Evolutionary conservation across 139 green algal genomes (phyloP).

Genomic region (Chlamydomonas sphaeroides): DNA sequence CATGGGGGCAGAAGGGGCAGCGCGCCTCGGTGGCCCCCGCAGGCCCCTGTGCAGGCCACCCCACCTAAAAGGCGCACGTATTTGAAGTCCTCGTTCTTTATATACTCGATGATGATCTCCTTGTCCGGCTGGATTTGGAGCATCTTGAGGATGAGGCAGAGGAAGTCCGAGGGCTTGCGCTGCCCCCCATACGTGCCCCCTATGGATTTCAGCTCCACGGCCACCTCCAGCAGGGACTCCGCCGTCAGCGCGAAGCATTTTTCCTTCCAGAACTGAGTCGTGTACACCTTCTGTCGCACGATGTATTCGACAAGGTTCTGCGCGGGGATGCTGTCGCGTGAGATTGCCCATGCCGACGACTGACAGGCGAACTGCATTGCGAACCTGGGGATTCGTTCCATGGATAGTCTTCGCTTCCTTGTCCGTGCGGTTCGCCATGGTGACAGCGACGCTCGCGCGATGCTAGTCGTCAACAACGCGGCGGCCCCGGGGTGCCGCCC

Average conservation of each 20-base stretch:
- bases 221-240: constrained; percentile 95
- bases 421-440: constrained; percentile 93
- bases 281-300: constrained; percentile 92
- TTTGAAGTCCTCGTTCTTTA: constrained; percentile 98
- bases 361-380: not conserved
- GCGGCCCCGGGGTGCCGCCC: too few species aligned
- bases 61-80: constrained; percentile 89
- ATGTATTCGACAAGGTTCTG: constrained; percentile 97
- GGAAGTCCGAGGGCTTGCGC: constrained; percentile 88
- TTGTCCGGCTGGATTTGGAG: constrained; percentile 98
- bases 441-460: too few species aligned
- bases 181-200: constrained; percentile 90
- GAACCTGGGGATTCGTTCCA: constrained; percentile 93
- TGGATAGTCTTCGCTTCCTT: constrained; percentile 74
- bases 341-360: too few species aligned
- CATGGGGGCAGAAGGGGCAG: not conserved
- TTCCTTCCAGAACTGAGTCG: constrained; percentile 97
- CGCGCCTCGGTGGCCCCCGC: too few species aligned
- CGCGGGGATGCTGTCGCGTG: too few species aligned
- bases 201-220: constrained; percentile 84
- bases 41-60: not conserved
- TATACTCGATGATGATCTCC: constrained; percentile 99
- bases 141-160: constrained; percentile 98
- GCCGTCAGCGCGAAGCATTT: constrained; percentile 97
- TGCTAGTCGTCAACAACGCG: too few species aligned